Conservation (phyloP, 768 basidiomycete species). For the Tulasnella sp. region DNA sequence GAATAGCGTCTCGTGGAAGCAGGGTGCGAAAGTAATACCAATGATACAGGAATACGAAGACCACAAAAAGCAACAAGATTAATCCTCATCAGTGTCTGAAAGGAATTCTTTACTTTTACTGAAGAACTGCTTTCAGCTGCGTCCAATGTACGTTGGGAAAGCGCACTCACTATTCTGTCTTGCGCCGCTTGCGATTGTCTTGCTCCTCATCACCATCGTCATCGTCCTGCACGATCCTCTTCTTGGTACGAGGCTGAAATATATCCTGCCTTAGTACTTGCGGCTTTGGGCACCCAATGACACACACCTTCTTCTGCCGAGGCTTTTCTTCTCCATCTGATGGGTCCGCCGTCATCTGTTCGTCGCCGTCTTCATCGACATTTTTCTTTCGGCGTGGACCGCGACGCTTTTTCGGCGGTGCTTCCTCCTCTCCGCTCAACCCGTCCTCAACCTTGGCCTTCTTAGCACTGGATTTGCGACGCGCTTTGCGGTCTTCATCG, state of each 20-base stretch:
- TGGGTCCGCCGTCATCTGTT: constrained; percentile 34
- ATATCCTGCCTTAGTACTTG: neutral
- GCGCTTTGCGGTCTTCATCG: constrained; percentile 57
- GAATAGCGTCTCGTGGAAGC: neutral
- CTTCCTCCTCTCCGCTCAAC: constrained; percentile 23
- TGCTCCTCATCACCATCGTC: constrained; percentile 63
- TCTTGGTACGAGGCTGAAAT: constrained; percentile 48
- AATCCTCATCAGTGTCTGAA: constrained; percentile 70
- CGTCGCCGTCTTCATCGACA: constrained; percentile 60
- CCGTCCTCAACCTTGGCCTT: constrained; percentile 35
- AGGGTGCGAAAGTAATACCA: neutral
- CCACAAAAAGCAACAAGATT: neutral
- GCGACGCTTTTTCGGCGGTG: constrained; percentile 61
- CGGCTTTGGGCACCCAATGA: neutral
- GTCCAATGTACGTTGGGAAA: neutral
- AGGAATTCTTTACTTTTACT: constrained; percentile 90
- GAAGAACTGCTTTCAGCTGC: constrained; percentile 12
- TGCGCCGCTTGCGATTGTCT: constrained; percentile 61
- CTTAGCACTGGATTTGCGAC: constrained; percentile 43
- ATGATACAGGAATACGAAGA: neutral
- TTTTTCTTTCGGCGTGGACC: constrained; percentile 62
- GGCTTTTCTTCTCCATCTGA: constrained; percentile 12
- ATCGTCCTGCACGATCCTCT: constrained; percentile 72
- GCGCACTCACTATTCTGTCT: constrained; percentile 34
- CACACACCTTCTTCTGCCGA: constrained; percentile 63